Conservation (phyloP, 176 grass and related monocot species). For the Urochloa ruziziensis region DNA sequence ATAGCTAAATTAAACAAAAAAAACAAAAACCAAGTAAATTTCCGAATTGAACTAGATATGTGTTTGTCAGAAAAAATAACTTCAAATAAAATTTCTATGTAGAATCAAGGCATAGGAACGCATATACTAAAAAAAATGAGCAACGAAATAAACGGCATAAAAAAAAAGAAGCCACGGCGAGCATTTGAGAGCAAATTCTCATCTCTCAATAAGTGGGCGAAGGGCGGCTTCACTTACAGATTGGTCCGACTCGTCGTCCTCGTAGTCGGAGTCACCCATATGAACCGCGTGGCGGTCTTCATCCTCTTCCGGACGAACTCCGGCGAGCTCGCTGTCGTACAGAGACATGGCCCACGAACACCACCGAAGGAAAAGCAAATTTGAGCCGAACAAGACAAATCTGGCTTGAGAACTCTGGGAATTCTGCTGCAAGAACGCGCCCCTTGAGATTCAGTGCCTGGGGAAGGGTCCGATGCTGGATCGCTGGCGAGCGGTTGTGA, state of each 20-base stretch:
- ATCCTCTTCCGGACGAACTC: slow-evolving; percentile 51
- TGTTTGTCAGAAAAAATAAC: neutral
- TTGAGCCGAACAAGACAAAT: neutral
- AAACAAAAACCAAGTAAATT: neutral
- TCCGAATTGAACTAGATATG: neutral
- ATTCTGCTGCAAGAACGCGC: neutral
- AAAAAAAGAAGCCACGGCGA: neutral
- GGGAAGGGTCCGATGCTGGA: too few species aligned
- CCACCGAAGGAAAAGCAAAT: neutral
- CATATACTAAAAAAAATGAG: neutral
- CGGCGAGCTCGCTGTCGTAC: slow-evolving; percentile 36
- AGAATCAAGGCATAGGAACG: neutral
- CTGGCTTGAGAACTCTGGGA: neutral
- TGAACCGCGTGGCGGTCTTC: slow-evolving; percentile 22
- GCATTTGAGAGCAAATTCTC: neutral
- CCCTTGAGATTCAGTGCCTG: neutral
- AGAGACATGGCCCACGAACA: slow-evolving; percentile 47
- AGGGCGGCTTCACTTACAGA: slow-evolving; percentile 36
- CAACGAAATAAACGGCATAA: neutral
- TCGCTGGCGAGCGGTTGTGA: neutral
- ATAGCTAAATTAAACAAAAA: neutral
- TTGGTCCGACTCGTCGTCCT: slow-evolving; percentile 62
- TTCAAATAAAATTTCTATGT: neutral
- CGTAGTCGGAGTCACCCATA: slow-evolving; percentile 52
- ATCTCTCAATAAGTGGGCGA: neutral